Evolutionary conservation across 169 alveolate species (phyloP), one percentile per base, ranked within the genome.

Genomic region (Plasmodium billcollinsi): DNA sequence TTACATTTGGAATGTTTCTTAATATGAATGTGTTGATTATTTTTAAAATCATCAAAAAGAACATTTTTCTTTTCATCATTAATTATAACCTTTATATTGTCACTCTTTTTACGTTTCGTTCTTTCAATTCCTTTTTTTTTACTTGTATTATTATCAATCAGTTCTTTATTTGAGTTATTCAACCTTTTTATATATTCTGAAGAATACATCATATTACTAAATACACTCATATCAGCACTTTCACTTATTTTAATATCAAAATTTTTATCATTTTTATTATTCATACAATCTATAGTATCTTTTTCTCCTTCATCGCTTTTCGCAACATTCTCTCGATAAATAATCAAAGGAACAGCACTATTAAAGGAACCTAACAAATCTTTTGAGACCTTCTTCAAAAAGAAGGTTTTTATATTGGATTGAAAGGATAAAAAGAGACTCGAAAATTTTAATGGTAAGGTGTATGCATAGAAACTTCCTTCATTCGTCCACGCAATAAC

Each of bases 401-500:
- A 86, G 21, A 47, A 86, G 3, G 92, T 71, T 39, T 86, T 86
- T 20, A 86, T 86, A 45, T 72, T 86, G 39, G 88, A 86, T 33
- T 86, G 92, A 62, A 86, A 86, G 12, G 92, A 86, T 2, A 86
- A 54, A 65, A 71, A 86, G 12, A 71, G 11, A 39, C 92, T 86
- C 0, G 92, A 86, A 71, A 86, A 71, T 39, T 86, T 86, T 15
- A 86, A 49, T 0, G 92, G 92, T 12, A 86, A 47, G 0, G 76
- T 71, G 24, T 86, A 86, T 9, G 88, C 45, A 33, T 86, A 86
- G 24, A 86, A 86, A 73, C 61, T 86, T 7, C 92, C 92, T 33
- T 86, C 92, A 20, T 86, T 86, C 0, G 92, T 86, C 92, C 92
- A 86, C 2, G 92, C 92, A 9, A 86, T 49, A n/a, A 86, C 54